Evolutionary conservation across 116 monocot species (phyloP).

Genomic region (Thalassia testudinum): DNA sequence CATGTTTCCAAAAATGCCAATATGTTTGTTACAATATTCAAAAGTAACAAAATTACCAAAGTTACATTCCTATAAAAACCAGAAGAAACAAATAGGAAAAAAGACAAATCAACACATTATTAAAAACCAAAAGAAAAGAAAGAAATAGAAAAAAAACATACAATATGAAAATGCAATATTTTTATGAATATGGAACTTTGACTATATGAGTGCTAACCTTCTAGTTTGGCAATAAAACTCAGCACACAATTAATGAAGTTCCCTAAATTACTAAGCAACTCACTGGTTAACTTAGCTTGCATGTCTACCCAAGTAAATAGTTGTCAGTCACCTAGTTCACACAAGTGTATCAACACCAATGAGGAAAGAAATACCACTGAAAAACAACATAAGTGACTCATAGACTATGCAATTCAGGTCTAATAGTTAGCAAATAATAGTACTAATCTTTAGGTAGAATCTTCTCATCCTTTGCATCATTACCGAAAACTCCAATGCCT

Average conservation of each 20-base stretch:
- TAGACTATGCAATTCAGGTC: slow-evolving; percentile 59
- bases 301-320: slow-evolving; percentile 92
- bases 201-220: slow-evolving; percentile 54
- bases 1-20: too few relatives aligned
- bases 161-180: too few relatives aligned
- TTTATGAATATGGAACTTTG: too few relatives aligned
- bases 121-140: too few relatives aligned
- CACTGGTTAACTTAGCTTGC: slow-evolving; percentile 82
- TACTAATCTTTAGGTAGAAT: slow-evolving; percentile 92
- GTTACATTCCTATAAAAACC: too few relatives aligned
- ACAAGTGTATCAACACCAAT: slow-evolving; percentile 1
- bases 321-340: slow-evolving; percentile 74
- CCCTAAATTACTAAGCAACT: slow-evolving; percentile 80
- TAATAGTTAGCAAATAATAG: slow-evolving; percentile 82
- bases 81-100: too few relatives aligned
- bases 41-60: too few relatives aligned
- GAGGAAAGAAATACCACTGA: too few relatives aligned
- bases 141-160: too few relatives aligned
- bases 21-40: too few relatives aligned
- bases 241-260: slow-evolving; percentile 92
- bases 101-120: too few relatives aligned
- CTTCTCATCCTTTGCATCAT: slow-evolving; percentile 80
- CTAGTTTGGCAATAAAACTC: slow-evolving; percentile 81
- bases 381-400: background rate
- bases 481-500: slow-evolving; percentile 92